Conservation (phyloP, 202 grass and related monocot species). For the Musa balbisiana region DNA sequence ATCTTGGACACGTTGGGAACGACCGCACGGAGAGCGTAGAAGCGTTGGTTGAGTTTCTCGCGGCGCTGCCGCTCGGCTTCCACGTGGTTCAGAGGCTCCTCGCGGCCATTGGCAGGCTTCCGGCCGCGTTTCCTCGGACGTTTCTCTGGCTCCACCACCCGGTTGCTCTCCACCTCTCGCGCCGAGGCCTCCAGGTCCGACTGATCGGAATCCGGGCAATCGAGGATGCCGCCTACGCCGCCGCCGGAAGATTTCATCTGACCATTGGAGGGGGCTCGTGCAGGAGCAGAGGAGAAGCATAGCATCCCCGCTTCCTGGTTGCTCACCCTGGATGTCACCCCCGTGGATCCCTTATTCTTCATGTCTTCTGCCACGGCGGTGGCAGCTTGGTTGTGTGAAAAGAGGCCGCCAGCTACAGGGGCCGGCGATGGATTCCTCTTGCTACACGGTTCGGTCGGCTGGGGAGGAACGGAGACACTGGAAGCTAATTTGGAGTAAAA, state of each 20-base stretch:
- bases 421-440: slow-evolving; percentile 43
- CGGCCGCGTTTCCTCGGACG: background rate
- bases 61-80: background rate
- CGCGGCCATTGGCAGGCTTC: too few relatives aligned
- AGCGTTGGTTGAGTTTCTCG: background rate
- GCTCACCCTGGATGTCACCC: slow-evolving; percentile 71
- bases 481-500: slow-evolving; percentile 35
- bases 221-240: background rate
- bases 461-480: slow-evolving; percentile 35
- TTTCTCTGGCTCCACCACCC: slow-evolving; percentile 48
- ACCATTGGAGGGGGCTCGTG: slow-evolving; percentile 32
- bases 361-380: slow-evolving; percentile 27
- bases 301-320: slow-evolving; percentile 88
- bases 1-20: too few relatives aligned
- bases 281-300: slow-evolving; percentile 60
- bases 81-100: too few relatives aligned
- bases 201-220: slow-evolving; percentile 30
- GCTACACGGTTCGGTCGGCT: slow-evolving; percentile 60
- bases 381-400: slow-evolving; percentile 36
- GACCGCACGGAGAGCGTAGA: background rate
- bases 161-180: slow-evolving; percentile 83
- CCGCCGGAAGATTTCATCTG: slow-evolving; percentile 41
- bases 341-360: slow-evolving; percentile 56
- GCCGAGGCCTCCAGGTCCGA: slow-evolving; percentile 72
- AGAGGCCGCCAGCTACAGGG: slow-evolving; percentile 48